A percentile compares a stretch with the other conserved stretches of the same genome.
Conservation (phyloP, 192 early-diverging fungal species). For the Backusella liffmaniae region DNA sequence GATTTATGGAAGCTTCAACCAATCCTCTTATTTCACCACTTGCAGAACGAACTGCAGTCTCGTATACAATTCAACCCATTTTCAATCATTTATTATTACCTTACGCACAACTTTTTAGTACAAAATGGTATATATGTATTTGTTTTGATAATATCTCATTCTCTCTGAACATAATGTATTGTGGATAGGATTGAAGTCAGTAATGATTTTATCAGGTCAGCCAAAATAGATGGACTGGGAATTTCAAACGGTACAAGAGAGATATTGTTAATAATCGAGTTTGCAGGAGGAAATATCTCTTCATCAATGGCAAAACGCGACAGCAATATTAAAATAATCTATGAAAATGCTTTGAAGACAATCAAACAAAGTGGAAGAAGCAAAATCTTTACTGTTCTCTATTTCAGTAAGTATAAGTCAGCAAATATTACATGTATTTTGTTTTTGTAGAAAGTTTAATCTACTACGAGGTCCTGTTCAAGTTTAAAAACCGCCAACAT, state of each 20-base stretch:
- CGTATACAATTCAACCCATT: constrained; percentile 12
- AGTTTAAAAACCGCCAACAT: constrained; percentile 1
- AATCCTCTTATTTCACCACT: constrained; percentile 4
- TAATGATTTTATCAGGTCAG: not conserved
- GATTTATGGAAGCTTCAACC: constrained; percentile 6
- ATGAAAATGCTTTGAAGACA: constrained; percentile 18
- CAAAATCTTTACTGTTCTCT: constrained; percentile 17
- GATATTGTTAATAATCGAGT: constrained; percentile 14
- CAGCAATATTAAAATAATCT: constrained; percentile 7
- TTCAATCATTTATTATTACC: constrained; percentile 9
- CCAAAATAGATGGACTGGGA: constrained; percentile 7
- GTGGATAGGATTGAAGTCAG: constrained; percentile 5
- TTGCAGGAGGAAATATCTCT: constrained; percentile 3
- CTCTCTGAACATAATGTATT: constrained; percentile 12
- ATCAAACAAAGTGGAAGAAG: constrained; percentile 19
- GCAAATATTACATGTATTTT: constrained; percentile 10
- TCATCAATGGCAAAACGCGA: constrained; percentile 12
- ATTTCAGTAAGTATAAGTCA: constrained; percentile 15
- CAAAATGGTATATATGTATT: constrained; percentile 3
- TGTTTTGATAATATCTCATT: constrained; percentile 13
- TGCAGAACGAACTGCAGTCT: constrained; percentile 10
- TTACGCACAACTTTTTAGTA: constrained; percentile 18
- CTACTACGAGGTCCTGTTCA: constrained; percentile 6
- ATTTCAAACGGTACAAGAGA: not conserved
- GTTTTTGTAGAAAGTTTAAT: constrained; percentile 14